These are phyloP conservation scores for Nicotiana paniculata DNA, from an alignment of 257 asterid species.

Conservation along the genomic window DNA sequence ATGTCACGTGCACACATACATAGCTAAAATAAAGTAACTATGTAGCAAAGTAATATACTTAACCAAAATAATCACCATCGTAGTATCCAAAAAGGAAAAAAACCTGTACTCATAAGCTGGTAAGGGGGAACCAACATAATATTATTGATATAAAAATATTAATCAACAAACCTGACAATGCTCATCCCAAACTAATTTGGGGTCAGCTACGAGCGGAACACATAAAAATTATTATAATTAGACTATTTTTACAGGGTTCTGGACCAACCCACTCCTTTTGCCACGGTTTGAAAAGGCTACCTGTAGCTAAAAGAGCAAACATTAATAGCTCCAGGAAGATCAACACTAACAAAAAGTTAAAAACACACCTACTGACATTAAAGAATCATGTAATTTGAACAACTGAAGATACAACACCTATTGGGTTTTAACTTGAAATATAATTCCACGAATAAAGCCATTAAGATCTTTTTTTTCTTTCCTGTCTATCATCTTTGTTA, in stretches of 20 bases:
- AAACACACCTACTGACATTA: neutral
- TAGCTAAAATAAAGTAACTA: neutral
- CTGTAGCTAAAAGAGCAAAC: neutral
- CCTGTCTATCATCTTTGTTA: neutral
- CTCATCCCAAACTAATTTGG: neutral
- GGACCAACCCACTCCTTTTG: neutral
- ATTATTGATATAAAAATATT: neutral
- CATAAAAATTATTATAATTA: neutral
- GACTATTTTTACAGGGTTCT: neutral
- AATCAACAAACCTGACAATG: neutral
- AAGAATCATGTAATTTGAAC: neutral
- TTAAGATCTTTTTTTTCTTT: neutral
- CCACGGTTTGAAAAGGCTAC: neutral
- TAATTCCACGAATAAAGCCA: neutral
- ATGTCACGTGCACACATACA: neutral
- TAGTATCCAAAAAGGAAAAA: neutral
- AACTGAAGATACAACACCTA: neutral
- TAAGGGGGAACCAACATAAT: neutral
- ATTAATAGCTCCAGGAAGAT: neutral
- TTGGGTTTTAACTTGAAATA: neutral
- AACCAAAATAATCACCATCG: neutral
- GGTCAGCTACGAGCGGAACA: neutral
- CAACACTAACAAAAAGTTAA: neutral
- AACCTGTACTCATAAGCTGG: neutral
- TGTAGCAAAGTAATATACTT: neutral